Conservation (phyloP, 2,329 filamentous ascomycete species). For the Dryadomyces quercivorus region DNA sequence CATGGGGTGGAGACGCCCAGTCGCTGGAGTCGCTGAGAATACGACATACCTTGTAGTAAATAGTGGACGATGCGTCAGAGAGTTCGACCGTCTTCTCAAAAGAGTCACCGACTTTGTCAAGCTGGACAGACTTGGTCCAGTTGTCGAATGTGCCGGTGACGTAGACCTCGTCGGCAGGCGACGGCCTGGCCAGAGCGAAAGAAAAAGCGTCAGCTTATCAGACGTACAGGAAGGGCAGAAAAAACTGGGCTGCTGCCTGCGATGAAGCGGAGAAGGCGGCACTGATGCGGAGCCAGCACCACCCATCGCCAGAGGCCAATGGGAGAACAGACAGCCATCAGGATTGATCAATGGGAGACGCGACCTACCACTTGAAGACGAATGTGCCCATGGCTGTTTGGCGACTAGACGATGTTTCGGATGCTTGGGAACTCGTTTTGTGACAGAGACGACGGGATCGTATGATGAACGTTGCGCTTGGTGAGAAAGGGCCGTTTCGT, state of each 20-base stretch:
- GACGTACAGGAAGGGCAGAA: neutral
- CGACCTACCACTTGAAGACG: slow-evolving; percentile 57
- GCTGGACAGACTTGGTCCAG: slow-evolving; percentile 77
- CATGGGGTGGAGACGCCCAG: too few relatives aligned
- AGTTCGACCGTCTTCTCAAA: slow-evolving; percentile 77
- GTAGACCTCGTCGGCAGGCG: slow-evolving; percentile 74
- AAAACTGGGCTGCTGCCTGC: neutral
- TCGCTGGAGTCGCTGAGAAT: too few relatives aligned
- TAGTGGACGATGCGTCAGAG: slow-evolving; percentile 53
- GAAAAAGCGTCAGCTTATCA: neutral
- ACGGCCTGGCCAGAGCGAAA: slow-evolving; percentile 47
- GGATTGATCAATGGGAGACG: neutral
- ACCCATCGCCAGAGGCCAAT: neutral
- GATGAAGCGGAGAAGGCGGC: neutral
- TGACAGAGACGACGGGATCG: neutral
- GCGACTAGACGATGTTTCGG: neutral
- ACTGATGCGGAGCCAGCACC: neutral
- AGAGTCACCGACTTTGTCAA: slow-evolving; percentile 60
- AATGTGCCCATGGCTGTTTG: slow-evolving; percentile 49
- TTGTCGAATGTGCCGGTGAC: slow-evolving; percentile 85
- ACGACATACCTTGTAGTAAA: slow-evolving; percentile 80
- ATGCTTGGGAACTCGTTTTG: neutral
- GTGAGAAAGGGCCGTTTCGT: neutral
- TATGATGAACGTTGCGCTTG: neutral
- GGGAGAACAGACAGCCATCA: neutral